A percentile compares a stretch with the other conserved stretches of the same genome.
Conservation (phyloP, 176 grass and related monocot species). For the Oryza australiensis region DNA sequence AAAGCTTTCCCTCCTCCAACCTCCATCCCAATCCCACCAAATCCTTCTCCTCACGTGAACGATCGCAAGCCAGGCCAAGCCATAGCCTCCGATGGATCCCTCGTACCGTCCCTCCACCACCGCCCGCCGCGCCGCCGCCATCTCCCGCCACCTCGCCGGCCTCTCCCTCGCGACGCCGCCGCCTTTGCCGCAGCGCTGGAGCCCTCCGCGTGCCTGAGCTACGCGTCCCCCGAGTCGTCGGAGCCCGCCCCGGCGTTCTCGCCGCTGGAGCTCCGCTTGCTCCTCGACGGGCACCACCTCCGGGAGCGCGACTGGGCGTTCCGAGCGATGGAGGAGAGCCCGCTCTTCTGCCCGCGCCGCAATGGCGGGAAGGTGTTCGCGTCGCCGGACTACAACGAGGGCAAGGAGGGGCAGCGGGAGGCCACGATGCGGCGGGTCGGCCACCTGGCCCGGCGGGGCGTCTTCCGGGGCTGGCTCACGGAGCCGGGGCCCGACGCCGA, state of each 20-base stretch:
- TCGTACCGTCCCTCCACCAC: not conserved
- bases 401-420: slow-evolving; percentile 71
- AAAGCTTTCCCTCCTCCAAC: not conserved
- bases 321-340: slow-evolving; percentile 70
- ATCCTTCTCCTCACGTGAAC: not conserved
- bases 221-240: slow-evolving; percentile 48
- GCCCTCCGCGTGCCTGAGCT: slow-evolving; percentile 53
- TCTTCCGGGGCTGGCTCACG: slow-evolving; percentile 78
- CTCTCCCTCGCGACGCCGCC: not conserved
- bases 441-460: slow-evolving; percentile 50
- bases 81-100: slow-evolving; percentile 30
- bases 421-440: slow-evolving; percentile 65
- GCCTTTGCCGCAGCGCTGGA: slow-evolving; percentile 3
- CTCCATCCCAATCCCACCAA: not conserved
- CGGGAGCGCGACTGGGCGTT: slow-evolving; percentile 64
- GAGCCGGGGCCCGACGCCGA: slow-evolving; percentile 38
- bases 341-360: slow-evolving; percentile 52
- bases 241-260: slow-evolving; percentile 50
- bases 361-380: slow-evolving; percentile 55
- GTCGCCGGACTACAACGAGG: slow-evolving; percentile 58
- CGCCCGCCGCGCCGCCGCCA: slow-evolving; percentile 37
- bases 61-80: not conserved
- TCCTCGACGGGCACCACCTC: slow-evolving; percentile 73
- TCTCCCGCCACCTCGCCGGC: slow-evolving; percentile 45
- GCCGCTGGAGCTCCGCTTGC: slow-evolving; percentile 30